Evolutionary conservation across 2,329 filamentous ascomycete genomes (phyloP).

Genomic region (Teratosphaeria pseudoeucalypti): DNA sequence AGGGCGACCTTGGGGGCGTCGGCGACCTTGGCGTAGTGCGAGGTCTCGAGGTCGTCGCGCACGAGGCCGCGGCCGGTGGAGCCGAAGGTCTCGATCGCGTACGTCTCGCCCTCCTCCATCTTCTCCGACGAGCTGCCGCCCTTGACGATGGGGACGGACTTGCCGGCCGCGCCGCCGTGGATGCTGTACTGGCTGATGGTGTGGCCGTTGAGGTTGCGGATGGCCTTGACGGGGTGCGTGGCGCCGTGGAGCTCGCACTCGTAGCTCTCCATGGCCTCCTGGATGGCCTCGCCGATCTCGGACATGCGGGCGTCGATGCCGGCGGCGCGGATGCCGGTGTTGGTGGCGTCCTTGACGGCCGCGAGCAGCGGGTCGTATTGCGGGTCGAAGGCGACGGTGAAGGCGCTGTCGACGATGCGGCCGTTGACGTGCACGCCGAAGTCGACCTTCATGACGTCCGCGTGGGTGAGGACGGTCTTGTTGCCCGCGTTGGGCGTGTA

Average conservation of each 20-base stretch:
- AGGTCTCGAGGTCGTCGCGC: conserved; percentile 35
- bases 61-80: conserved; percentile 42
- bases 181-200: conserved; percentile 45
- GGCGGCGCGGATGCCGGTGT: conserved; percentile 45
- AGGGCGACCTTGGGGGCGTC: conserved; percentile 29
- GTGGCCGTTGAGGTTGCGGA: conserved; percentile 46
- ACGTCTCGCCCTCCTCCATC: conserved; percentile 51
- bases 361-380: conserved; percentile 64
- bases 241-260: conserved; percentile 46
- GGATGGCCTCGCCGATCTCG: conserved; percentile 48
- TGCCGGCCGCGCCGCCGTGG: conserved; percentile 44
- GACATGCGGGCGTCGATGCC: conserved; percentile 45
- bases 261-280: conserved; percentile 54
- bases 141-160: conserved; percentile 46
- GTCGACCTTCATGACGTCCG: conserved; percentile 75
- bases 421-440: conserved; percentile 75
- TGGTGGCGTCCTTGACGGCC: conserved; percentile 65
- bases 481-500: conserved; percentile 48
- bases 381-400: conserved; percentile 66
- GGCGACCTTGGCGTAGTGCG: conserved; percentile 26
- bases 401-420: conserved; percentile 70
- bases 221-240: conserved; percentile 44
- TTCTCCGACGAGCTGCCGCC: conserved; percentile 34
- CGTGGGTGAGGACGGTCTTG: conserved; percentile 60
- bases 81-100: conserved; percentile 51